Base-by-base conservation (phyloP, 192 early-diverging fungal genomes). In the Backusella liffmaniae region DNA sequence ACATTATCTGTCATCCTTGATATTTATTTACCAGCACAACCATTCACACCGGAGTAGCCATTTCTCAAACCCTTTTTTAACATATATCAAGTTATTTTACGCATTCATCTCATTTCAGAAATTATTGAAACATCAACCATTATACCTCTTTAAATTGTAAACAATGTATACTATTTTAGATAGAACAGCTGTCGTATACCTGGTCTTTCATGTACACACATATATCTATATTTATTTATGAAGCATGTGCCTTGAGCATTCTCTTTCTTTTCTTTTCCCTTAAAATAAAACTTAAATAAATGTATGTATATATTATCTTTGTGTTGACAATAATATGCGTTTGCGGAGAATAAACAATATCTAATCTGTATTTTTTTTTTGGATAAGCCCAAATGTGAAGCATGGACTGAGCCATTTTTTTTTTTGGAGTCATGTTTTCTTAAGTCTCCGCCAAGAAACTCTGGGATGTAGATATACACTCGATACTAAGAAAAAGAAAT, bases 1-100 rank as follows among this genome's bases (percentile, higher is more conserved):
- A 73, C 77, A 30, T 35, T 78, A 1, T 53, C 49, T 32, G 34
- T 49, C 7, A 67, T 78, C 6, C 53, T 78, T 62, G 62, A 32
- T 16, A 16, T 74, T 16, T 37, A 67, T 44, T 46, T 71, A 16
- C 59, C 59, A 10, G 16, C 15, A 3, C 41, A 41, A 21, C 73
- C 41, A 16, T 74, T 59, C 18, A 74, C 73, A 42, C 62, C 36
- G 6, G 53, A 62, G 35, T 59, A 59, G 56, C 29, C 23, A 62
- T 62, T 62, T 62, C 0, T 29, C 56, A 62, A 62, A 62, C 23
- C 15, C 56, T 62, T 62, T 62, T 62, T 29, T 62, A 62, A 62
- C 23, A 26, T 10, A 62, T 62, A 62, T 56, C 21, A 62, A 62
- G 26, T 62, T 62, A 13, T 62, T 62, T 62, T 62, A 26, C 56